Percentiles rank a stretch among this genome's conserved stretches.
Evolutionary conservation across 2,329 filamentous ascomycete genomes (phyloP).

Genomic region (Parascedosporium putredinis): DNA sequence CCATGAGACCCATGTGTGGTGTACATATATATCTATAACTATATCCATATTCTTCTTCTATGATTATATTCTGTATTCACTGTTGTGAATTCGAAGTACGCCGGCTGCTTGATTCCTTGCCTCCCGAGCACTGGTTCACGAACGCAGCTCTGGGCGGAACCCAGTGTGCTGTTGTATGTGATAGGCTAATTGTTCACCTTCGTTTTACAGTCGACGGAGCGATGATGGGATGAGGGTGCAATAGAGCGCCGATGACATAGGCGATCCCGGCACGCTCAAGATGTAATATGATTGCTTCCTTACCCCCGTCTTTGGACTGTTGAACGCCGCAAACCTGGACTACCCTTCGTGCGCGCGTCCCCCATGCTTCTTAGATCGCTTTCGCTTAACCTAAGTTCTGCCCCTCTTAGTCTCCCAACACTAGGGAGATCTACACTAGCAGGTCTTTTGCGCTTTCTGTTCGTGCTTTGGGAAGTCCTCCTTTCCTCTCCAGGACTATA

Average conservation of each 20-base stretch:
- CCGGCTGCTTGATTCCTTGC: too few relatives aligned
- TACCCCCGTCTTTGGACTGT: not conserved
- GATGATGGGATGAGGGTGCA: too few relatives aligned
- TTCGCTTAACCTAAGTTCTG: constrained; percentile 68
- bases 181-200: too few relatives aligned
- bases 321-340: not conserved
- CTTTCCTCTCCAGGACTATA: constrained; percentile 63
- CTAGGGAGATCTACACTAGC: constrained; percentile 63
- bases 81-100: too few relatives aligned
- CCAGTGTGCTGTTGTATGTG: too few relatives aligned
- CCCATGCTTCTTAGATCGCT: constrained; percentile 65
- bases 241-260: too few relatives aligned
- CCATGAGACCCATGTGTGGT: not conserved
- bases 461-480: constrained; percentile 26
- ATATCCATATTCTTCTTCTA: not conserved
- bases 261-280: too few relatives aligned
- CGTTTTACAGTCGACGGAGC: too few relatives aligned
- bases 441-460: constrained; percentile 29
- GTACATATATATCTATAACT: constrained; percentile 1
- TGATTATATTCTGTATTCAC: too few relatives aligned
- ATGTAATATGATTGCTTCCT: not conserved
- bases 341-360: constrained; percentile 22
- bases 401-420: constrained; percentile 70
- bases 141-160: too few relatives aligned
- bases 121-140: too few relatives aligned